Base-by-base conservation (phyloP, 1,284 basidiomycete species). In the Leccinum colubrinum region DNA sequence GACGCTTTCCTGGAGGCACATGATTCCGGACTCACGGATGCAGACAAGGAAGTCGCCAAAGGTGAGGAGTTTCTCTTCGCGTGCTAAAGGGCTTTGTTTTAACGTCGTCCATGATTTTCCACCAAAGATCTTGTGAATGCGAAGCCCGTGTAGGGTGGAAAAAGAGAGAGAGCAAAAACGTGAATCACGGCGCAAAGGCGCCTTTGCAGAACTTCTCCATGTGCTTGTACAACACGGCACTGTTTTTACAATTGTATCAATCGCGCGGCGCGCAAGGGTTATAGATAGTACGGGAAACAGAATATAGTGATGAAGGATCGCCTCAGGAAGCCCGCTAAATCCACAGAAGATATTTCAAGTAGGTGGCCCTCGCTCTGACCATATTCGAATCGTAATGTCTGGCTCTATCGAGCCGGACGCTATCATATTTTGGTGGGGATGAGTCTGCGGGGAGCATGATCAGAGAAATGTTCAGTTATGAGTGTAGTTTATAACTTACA, bases 1-100 rank as follows among this genome's bases (percentile, higher is more conserved):
- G 94, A 97, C 72, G 94, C 94, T 2, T 96, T 96, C 82, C 79
- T 97, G 58, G 94, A 96, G 71, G 94, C 88, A 12, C 88, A 96
- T 72, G 94, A 95, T 77, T 88, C 88, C 27, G 93, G 93, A 3
- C 78, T 96, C 58, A 89, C 90, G 20, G 92, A 93, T 59, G 91
- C 90, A 17, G 91, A 95, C 72, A 89, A 92, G 76, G 86, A 88
- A 70, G 83, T 91, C n/a, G 91, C 90, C 3, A 86, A 91, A 77
- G 25, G 25, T 27, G 25, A 27, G 25, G 1, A 27, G 25, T 27
- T 27, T 51, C 62, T 15, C 35, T 14, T 35, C 11, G 17, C 22
- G 33, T 53, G 22, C 11, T 12, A 0, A 14, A 6, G 0, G 14
- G 39, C 17, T 20, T 48, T 46, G 15, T 25, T 25, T 53, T 68